phyloP scores from a whole-genome alignment of 2,329 filamentous ascomycete species.

The Thermothelomyces thermophilus region DNA sequence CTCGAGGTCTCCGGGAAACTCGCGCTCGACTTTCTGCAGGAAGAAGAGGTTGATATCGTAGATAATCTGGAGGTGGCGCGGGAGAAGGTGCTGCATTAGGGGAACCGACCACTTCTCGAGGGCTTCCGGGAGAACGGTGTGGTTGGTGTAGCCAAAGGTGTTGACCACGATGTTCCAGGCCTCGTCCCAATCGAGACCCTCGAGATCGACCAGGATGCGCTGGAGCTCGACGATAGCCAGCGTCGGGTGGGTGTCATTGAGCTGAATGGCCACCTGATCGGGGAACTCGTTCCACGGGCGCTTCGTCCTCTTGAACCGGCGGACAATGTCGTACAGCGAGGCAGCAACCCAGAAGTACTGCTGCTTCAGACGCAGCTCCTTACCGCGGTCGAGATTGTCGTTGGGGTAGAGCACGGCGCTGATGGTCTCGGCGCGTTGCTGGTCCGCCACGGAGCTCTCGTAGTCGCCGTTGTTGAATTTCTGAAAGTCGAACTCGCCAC shows the following conservation, averaged over 20 bases:
- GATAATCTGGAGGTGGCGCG: conserved; percentile 92
- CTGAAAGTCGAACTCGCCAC: conserved; percentile 97
- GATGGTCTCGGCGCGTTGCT: conserved; percentile 98
- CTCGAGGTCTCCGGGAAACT: conserved; percentile 83
- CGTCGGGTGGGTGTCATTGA: conserved; percentile 97
- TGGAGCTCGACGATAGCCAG: conserved; percentile 93
- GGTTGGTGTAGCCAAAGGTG: conserved; percentile 95
- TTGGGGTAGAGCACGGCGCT: conserved; percentile 96
- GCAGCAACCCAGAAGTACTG: conserved; percentile 99
- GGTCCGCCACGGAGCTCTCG: conserved; percentile 94
- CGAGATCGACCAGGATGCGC: conserved; percentile 81
- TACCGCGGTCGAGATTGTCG: conserved; percentile 91
- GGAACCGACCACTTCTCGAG: conserved; percentile 98
- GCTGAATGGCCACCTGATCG: conserved; percentile 91
- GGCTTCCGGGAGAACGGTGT: conserved; percentile 94
- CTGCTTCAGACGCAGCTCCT: conserved; percentile 95
- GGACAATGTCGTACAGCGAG: conserved; percentile 91
- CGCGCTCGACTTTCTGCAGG: conserved; percentile 82
- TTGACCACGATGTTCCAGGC: conserved; percentile 76
- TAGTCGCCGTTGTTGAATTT: conserved; percentile 99
- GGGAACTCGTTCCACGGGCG: conserved; percentile 87
- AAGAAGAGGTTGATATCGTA: conserved; percentile 97
- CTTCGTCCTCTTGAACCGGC: conserved; percentile 96
- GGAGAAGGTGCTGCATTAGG: conserved; percentile 83
- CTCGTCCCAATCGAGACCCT: conserved; percentile 87